Conservation (phyloP, 148 eudicot genomes). For the Hydrangea macrophylla region DNA sequence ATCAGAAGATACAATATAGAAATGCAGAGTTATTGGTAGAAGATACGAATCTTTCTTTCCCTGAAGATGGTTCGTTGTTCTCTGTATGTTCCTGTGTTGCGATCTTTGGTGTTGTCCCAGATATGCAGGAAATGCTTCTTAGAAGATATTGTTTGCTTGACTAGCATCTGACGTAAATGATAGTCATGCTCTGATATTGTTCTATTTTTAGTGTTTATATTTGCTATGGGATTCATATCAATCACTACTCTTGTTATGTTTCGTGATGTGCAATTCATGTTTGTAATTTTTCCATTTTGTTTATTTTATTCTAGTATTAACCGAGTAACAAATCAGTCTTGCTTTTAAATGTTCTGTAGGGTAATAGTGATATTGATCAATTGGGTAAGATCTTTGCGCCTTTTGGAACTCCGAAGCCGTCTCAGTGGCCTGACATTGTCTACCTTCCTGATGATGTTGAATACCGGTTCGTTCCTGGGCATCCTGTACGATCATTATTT, state of each 20-base stretch:
- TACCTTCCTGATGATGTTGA: conserved; percentile 95
- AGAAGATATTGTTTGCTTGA: not conserved
- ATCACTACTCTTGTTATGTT: no score
- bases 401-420: conserved; percentile 89
- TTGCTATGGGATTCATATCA: not conserved
- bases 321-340: conserved; percentile 4
- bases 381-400: conserved; percentile 93
- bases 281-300: not conserved
- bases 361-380: conserved; percentile 96
- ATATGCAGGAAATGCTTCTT: not conserved
- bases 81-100: not conserved
- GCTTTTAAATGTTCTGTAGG: conserved; percentile 46
- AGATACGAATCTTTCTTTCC: not conserved
- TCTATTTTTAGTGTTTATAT: not conserved
- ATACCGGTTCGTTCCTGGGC: conserved; percentile 75
- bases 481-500: conserved; percentile 74
- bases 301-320: not conserved
- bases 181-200: not conserved
- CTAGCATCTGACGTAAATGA: not conserved
- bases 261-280: not conserved
- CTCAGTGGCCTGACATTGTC: conserved; percentile 91
- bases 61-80: not conserved
- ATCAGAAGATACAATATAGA: no score
- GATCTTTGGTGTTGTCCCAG: not conserved
- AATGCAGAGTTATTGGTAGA: no score